Evolutionary conservation across 495 filamentous ascomycete genomes (phyloP).

Genomic region (Evansstolkia leycettana): DNA sequence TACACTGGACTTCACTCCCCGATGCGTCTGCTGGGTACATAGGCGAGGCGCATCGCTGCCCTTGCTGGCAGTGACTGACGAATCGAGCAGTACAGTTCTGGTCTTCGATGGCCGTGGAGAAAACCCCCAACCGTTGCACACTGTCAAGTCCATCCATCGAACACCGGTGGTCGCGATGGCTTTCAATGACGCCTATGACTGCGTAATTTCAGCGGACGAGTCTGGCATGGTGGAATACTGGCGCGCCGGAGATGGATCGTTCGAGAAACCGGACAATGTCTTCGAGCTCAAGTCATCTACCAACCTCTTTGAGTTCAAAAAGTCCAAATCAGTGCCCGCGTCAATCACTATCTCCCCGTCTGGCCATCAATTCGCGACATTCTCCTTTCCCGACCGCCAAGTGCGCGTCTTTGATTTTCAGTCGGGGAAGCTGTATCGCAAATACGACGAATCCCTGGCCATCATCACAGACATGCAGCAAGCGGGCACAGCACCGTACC

Average conservation of each 20-base stretch:
- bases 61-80: constrained; percentile 80
- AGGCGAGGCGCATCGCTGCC: constrained; percentile 76
- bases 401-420: constrained; percentile 88
- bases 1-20: constrained; percentile 58
- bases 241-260: constrained; percentile 57
- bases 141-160: constrained; percentile 61
- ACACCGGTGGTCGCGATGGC: constrained; percentile 70
- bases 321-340: constrained; percentile 73
- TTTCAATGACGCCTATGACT: constrained; percentile 82
- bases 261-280: constrained; percentile 85
- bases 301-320: constrained; percentile 93
- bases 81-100: constrained; percentile 53
- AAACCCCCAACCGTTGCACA: constrained; percentile 58
- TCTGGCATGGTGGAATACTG: constrained; percentile 97
- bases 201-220: constrained; percentile 80
- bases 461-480: constrained; percentile 91
- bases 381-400: constrained; percentile 88
- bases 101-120: constrained; percentile 89
- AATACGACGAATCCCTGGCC: constrained; percentile 84
- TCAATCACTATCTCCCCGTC: constrained; percentile 81
- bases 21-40: constrained; percentile 87
- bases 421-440: constrained; percentile 74
- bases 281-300: constrained; percentile 88
- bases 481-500: constrained; percentile 66
- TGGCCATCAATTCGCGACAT: constrained; percentile 71